Conservation (phyloP, 257 asterid genomes). For the Lavandula angustifolia region DNA sequence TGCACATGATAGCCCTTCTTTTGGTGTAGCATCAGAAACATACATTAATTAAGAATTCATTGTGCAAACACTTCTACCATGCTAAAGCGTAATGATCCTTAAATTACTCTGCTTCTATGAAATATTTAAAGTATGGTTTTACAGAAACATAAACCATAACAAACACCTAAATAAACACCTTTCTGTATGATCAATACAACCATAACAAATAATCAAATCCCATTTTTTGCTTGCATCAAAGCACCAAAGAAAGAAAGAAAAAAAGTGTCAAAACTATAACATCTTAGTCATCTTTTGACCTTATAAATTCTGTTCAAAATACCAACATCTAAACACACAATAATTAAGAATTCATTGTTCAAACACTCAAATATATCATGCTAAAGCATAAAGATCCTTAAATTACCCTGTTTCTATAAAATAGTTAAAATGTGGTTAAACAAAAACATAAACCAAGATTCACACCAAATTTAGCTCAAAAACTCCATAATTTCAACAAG, state of each 20-base stretch:
- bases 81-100: not conserved
- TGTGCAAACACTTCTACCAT: conserved; percentile 19
- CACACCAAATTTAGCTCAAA: conserved; percentile 20
- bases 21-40: conserved; percentile 16
- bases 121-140: not conserved
- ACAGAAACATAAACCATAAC: conserved; percentile 10
- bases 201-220: conserved; percentile 15
- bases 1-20: conserved; percentile 11
- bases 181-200: conserved; percentile 29
- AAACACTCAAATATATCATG: conserved; percentile 16
- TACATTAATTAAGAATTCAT: conserved; percentile 6
- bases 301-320: not conserved
- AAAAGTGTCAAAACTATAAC: not conserved
- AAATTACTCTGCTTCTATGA: not conserved
- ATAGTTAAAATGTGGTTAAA: not conserved
- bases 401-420: not conserved
- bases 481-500: too few relatives aligned
- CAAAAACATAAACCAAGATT: conserved; percentile 14
- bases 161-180: too few relatives aligned
- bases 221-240: not conserved
- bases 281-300: conserved; percentile 8
- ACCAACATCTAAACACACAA: conserved; percentile 9
- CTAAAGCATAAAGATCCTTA: not conserved
- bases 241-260: not conserved
- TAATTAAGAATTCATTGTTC: conserved; percentile 6